Conservation (phyloP, 805 yeast genomes). For the Starmerella cellae region DNA sequence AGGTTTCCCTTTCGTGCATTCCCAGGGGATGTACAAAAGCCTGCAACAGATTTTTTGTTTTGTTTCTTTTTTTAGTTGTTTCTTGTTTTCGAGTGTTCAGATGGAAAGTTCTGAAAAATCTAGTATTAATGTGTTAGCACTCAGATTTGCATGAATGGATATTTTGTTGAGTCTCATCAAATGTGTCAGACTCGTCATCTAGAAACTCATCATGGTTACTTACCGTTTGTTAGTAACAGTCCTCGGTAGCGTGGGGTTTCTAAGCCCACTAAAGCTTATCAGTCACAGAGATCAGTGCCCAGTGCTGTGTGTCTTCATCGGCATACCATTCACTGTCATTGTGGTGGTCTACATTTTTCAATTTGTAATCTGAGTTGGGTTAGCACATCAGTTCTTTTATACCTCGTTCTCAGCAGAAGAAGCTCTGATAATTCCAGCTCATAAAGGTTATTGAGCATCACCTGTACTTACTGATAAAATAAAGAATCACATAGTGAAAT, state of each 20-base stretch:
- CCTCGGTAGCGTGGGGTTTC: conserved; percentile 92
- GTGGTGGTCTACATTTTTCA: background rate
- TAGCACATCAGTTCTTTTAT: conserved; percentile 26
- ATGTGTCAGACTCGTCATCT: conserved; percentile 99
- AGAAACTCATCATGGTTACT: conserved; percentile 35
- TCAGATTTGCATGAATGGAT: conserved; percentile 96
- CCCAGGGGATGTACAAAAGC: background rate
- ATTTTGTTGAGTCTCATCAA: conserved; percentile 65
- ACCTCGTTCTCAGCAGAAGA: conserved; percentile 58
- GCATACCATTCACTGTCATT: conserved; percentile 13
- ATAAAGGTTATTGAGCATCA: conserved; percentile 46
- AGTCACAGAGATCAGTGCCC: conserved; percentile 97
- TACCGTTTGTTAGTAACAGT: conserved; percentile 20
- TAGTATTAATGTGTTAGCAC: conserved; percentile 19
- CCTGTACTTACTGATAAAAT: conserved; percentile 18
- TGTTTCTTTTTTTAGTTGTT: background rate
- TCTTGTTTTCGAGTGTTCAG: no score
- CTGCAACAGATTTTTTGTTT: background rate
- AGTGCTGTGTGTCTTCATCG: conserved; percentile 88
- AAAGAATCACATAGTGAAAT: background rate
- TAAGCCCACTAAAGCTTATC: conserved; percentile 96
- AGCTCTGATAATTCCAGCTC: conserved; percentile 99
- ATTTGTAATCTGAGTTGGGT: conserved; percentile 2
- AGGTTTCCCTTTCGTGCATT: conserved; percentile 7
- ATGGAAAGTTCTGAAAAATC: background rate